phyloP scores from a whole-genome alignment of 179 eudicot species.

The Beta corolliflora region DNA sequence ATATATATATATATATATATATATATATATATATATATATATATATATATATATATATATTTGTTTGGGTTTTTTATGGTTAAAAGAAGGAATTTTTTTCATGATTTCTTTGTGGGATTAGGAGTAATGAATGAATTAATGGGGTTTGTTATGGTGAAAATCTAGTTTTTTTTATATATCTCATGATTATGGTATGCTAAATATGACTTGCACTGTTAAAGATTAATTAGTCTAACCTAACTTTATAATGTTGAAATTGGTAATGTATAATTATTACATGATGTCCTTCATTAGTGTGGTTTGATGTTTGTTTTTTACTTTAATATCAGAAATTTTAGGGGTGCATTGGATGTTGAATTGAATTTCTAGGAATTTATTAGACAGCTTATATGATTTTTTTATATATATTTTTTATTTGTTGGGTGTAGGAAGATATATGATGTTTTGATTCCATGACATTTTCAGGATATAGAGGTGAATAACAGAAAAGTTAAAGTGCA shows the following conservation, averaged over 20 bases:
- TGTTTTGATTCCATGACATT: slow-evolving; percentile 17
- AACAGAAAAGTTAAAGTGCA: slow-evolving; percentile 73
- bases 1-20: too few relatives aligned
- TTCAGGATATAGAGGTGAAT: slow-evolving; percentile 83
- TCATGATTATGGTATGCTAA: slow-evolving; percentile 7
- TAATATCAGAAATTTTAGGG: neutral
- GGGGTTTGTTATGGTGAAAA: neutral
- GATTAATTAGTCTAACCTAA: neutral
- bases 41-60: neutral
- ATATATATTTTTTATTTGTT: neutral
- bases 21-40: too few relatives aligned
- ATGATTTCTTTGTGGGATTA: neutral
- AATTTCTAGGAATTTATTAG: neutral
- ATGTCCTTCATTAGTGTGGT: neutral
- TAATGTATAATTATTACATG: neutral
- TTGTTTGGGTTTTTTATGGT: too few relatives aligned
- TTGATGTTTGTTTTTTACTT: slow-evolving; percentile 1
- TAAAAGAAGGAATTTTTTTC: neutral
- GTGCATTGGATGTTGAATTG: slow-evolving; percentile 4
- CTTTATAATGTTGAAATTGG: slow-evolving; percentile 6
- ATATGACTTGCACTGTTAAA: slow-evolving; percentile 9
- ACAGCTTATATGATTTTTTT: neutral
- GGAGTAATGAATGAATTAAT: neutral
- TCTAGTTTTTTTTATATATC: neutral
- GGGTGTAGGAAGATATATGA: neutral